Percentiles rank a stretch among this genome's conserved stretches.
Evolutionary conservation across 331 rosid genomes (phyloP).

Genomic region (Erythrophleum ivorense): DNA sequence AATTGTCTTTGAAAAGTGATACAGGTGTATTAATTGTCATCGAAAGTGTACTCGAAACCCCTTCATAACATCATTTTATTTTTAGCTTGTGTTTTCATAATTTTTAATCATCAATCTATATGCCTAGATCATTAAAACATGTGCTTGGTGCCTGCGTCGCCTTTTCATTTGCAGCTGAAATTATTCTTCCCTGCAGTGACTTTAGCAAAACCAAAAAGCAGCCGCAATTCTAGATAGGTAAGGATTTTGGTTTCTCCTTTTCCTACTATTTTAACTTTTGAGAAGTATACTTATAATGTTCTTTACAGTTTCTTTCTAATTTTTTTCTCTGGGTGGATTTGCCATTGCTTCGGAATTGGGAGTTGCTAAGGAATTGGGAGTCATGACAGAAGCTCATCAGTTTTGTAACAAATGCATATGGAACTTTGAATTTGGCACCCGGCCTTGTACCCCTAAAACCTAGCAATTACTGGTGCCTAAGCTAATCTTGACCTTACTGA

Average conservation of each 20-base stretch:
- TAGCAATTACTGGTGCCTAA: conserved; percentile 4
- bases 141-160: not conserved
- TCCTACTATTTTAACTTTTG: conserved; percentile 26
- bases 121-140: conserved; percentile 31
- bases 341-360: conserved; percentile 1
- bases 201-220: conserved; percentile 91
- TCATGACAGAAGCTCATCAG: conserved; percentile 20
- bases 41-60: conserved; percentile 30
- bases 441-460: conserved; percentile 29
- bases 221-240: conserved; percentile 96
- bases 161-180: conserved; percentile 74
- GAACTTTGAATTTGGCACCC: conserved; percentile 26
- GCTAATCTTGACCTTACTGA: conserved; percentile 12
- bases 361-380: too few species aligned
- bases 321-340: conserved; percentile 6
- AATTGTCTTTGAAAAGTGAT: conserved; percentile 14
- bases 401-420: conserved; percentile 12
- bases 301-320: conserved; percentile 6
- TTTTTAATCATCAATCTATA: conserved; percentile 4
- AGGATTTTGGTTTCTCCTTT: conserved; percentile 35
- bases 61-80: conserved; percentile 5
- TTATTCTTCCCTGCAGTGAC: conserved; percentile 84
- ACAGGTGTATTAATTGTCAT: conserved; percentile 16
- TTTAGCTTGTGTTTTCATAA: not conserved
- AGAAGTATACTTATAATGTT: conserved; percentile 8